Evolutionary conservation across 108 stramenopile species (phyloP), one percentile per base, ranked within the genome.

Genomic region (Nitzschia putrida): DNA sequence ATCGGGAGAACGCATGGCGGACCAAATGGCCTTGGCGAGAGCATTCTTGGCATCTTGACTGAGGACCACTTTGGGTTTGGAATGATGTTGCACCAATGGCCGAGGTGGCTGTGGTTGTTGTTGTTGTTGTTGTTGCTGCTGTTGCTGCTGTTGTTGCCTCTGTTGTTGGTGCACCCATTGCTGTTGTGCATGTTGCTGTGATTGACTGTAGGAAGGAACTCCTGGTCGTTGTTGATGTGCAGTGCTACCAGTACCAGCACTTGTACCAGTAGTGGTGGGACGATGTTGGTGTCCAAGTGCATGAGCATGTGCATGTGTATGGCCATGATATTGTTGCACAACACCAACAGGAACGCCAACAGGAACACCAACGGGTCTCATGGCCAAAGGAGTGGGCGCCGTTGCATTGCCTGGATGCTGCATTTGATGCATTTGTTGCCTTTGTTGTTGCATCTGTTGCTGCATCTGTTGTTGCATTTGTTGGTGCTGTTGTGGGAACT

Each of bases 21-120:
- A 90, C 71, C 89, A 86, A 57, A 94, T 89, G 20, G 89, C 90
- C 56, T 91, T 88, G 21, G 87, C 83, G 26, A 94, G 64, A 11
- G 90, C 88, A 11, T 72, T 44, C 66, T 86, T 86, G 10, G 85
- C 89, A 69, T 89, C 85, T 8, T 73, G 69, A 11, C 79, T 87
- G 7, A 94, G 64, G 40, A 88, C 78, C 24, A 88, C 72, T 38
- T 80, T 79, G 37, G 72, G 57, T 58, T 65, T 74, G 13, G 57
- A 24, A n/a, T 56, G 40, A 34, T 34, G 29, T 34, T 34, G 29
- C 29, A 34, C 29, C 29, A 34, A 34, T 4, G 29, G 29, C 29
- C 29, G 29, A 7, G 53, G 52, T 0, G 16, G 2, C 23, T 51
- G 59, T 54, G 29, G 23, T 53, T 68, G 74, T 22, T 41, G 21